Conservation (phyloP, 164 flowering plant genomes). For the Hamamelis virginiana region DNA sequence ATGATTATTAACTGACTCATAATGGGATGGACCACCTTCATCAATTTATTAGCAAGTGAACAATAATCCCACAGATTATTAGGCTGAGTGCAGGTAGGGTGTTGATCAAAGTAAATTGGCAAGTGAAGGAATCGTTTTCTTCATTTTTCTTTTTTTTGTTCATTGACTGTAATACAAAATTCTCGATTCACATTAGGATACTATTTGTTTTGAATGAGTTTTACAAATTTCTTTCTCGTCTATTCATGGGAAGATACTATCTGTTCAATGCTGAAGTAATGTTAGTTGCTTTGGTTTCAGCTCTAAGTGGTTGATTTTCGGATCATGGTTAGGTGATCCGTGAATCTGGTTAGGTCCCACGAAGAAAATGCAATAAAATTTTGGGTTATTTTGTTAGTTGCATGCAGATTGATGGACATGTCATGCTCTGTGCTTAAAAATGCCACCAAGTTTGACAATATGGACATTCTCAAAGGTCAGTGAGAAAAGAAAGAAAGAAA, state of each 20-base stretch:
- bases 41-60: neutral
- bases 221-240: neutral
- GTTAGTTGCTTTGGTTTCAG: too few relatives aligned
- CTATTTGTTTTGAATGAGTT: neutral
- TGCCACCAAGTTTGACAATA: constrained; percentile 1
- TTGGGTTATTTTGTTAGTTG: neutral
- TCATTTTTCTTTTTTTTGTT: too few relatives aligned
- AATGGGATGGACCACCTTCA: neutral
- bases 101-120: too few relatives aligned
- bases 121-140: too few relatives aligned
- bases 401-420: neutral
- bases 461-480: too few relatives aligned
- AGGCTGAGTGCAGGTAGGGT: too few relatives aligned
- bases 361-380: neutral
- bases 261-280: too few relatives aligned
- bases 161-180: neutral
- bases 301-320: constrained; percentile 13
- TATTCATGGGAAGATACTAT: neutral
- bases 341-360: constrained; percentile 15
- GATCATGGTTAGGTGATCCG: constrained; percentile 33
- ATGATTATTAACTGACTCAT: neutral
- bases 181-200: neutral
- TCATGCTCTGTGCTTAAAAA: neutral
- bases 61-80: neutral
- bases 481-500: neutral